Evolutionary conservation across 345 rosid species (phyloP), one percentile per base, ranked within the genome.

Genomic region (Eucalyptus pauciflora): DNA sequence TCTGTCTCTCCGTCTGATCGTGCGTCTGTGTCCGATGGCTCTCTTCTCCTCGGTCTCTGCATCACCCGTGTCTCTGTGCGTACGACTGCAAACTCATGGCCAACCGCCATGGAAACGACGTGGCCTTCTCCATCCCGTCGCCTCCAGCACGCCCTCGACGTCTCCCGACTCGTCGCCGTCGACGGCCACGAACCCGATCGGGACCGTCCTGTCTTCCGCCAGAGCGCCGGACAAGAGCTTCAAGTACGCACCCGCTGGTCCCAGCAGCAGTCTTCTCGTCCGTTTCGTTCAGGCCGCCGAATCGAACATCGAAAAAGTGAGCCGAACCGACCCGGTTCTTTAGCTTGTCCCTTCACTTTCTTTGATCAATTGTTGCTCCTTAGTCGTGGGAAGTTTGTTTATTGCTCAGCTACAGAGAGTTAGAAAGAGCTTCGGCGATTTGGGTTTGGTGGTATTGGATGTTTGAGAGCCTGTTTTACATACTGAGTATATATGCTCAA

Each of bases 241-340:
- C 58, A 52, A 52, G 58, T 91, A 94, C 85, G 91, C 91, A 18
- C 64, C 91, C 31, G 79, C 93, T 18, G 89, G 62, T 87, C 90
- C 94, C 11, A 64, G n/a, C 56, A 92, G 92, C 60, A 89, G 62
- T 79, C 90, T 93, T 9, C 45, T 94, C 88, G 89, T 92, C 52
- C 90, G 90, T 33, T 90, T 96, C 89, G 86, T 95, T 90, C 95
- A 93, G 86, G 91, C 98, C 91, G 92, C 96, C 6, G 99, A 97
- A 90, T 91, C 98, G 51, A 92, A 90, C 88, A 94, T 97, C 64
- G 99, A 97, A 60, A 96, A 94, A 94, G 99, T 95, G 90, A 33
- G 89, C 49, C 41, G 27, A 10, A 46, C 15, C 37, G 37, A 88
- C 60, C 43, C 46, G 11, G 7, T 56, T 60, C 54, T 43, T 29